Evolutionary conservation across 257 asterid genomes (phyloP).

Genomic region (Jasminum sambac): DNA sequence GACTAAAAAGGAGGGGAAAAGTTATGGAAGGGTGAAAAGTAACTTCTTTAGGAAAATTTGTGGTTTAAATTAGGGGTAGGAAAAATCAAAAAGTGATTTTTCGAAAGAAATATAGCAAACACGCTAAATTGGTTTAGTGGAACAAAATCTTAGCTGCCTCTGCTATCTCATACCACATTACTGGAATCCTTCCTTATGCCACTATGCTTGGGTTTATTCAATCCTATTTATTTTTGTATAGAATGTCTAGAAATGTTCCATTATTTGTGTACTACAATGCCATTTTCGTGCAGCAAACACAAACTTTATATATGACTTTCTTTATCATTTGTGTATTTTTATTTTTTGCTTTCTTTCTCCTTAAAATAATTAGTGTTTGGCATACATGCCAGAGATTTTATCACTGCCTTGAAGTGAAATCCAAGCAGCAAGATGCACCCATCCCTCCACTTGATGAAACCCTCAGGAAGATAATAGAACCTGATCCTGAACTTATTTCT

Average conservation of each 20-base stretch:
- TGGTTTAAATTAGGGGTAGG: too few species aligned
- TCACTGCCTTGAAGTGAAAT: constrained; percentile 73
- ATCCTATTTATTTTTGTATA: too few species aligned
- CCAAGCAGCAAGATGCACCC: constrained; percentile 73
- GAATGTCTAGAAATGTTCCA: not conserved
- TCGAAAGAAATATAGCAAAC: too few species aligned
- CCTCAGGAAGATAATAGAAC: constrained; percentile 73
- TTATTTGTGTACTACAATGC: not conserved
- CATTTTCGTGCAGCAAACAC: not conserved
- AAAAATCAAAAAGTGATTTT: too few species aligned
- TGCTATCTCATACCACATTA: not conserved
- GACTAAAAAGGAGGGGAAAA: too few species aligned
- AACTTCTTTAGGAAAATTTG: too few species aligned
- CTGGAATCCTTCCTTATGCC: not conserved
- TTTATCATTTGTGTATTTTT: not conserved
- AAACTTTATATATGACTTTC: too few species aligned
- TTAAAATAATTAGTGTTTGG: constrained; percentile 3
- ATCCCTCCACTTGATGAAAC: constrained; percentile 88
- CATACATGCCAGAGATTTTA: constrained; percentile 66
- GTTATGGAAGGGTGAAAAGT: too few species aligned
- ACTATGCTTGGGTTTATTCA: too few species aligned
- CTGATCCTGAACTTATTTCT: constrained; percentile 63
- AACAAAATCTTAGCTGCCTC: not conserved
- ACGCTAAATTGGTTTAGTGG: too few species aligned
- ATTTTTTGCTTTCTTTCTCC: not conserved